Evolutionary conservation across 768 basidiomycete species (phyloP).

Genomic region (Pleurotus tuber-regium): DNA sequence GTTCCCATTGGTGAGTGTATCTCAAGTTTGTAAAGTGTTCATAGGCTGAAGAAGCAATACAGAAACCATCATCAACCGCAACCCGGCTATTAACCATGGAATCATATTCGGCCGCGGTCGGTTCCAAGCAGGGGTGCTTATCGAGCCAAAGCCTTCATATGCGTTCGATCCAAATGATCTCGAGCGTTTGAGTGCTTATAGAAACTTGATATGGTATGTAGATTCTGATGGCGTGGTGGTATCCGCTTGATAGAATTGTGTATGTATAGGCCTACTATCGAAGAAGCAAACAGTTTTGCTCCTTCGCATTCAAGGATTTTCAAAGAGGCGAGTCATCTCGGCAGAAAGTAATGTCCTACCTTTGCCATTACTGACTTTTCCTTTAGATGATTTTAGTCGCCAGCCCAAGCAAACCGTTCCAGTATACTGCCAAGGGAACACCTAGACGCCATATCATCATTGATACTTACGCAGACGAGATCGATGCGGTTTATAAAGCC

Average conservation of each 20-base stretch:
- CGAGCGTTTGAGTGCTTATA: constrained; percentile 26
- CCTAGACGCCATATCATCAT: constrained; percentile 35
- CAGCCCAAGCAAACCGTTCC: constrained; percentile 31
- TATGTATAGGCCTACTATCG: constrained; percentile 34
- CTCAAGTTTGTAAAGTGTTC: too few species aligned
- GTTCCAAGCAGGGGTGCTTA: constrained; percentile 37
- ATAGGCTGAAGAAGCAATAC: background rate
- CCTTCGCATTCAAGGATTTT: constrained; percentile 44
- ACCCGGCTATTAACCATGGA: constrained; percentile 28
- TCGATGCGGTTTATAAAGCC: constrained; percentile 31
- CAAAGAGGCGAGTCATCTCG: constrained; percentile 34
- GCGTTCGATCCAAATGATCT: constrained; percentile 30
- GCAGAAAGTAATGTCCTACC: too few species aligned
- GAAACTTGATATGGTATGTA: constrained; percentile 32
- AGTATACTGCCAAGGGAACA: constrained; percentile 26
- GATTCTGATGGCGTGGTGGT: too few species aligned
- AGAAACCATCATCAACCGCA: constrained; percentile 29
- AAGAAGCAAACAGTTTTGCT: constrained; percentile 34
- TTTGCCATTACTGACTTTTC: too few species aligned
- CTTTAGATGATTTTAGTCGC: constrained; percentile 40
- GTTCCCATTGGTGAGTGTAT: constrained; percentile 30
- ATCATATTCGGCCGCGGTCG: constrained; percentile 41
- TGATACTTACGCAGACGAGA: constrained; percentile 36
- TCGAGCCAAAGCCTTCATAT: constrained; percentile 29
- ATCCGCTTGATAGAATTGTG: too few species aligned